Evolutionary conservation across 345 rosid genomes (phyloP), one percentile per base, ranked within the genome.

Genomic region (Carallia pectinifolia): DNA sequence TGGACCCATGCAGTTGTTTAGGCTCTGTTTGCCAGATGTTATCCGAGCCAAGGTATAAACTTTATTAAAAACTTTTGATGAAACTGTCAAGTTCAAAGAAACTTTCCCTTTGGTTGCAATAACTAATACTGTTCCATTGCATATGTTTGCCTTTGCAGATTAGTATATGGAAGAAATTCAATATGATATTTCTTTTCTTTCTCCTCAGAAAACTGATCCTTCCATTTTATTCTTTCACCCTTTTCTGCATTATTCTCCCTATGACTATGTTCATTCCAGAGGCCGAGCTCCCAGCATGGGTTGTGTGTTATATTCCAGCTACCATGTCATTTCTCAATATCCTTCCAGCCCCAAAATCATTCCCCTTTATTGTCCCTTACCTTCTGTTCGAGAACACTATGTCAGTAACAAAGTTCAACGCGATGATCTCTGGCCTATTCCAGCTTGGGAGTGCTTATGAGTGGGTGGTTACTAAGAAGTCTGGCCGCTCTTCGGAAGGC

Each of bases 181-280:
- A 93, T 73, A 69, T 93, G 88, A 93, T 93, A 71, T 93, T 93
- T 76, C 95, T 93, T 40, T 93, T 93, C 84, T 93, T 93, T 72
- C 84, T 93, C 38, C 84, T 93, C 5, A 82, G 98, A 74, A 93
- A 93, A 73, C 83, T 93, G 53, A 89, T 93, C 74, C 81, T 93
- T 33, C 98, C 98, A 0, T 93, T 93, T 60, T 93, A 93, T 85
- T 93, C 98, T 0, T 93, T 93, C 86, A 93, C 98, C 39, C 96
- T 93, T 47, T 93, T 93, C 83, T 93, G 98, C 74, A 89, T 93
- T 47, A 90, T 93, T 78, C 81, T 93, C 40, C 98, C 98, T 18
- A 90, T 93, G 98, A 93, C 98, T 8, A 93, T 93, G 98, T 93
- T 93, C 34, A 63, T 93, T 29, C 98, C 98, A 0, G 98, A 93